Base-by-base conservation (phyloP, 2,329 filamentous ascomycete species). In the Sordariomycetes sp. region DNA sequence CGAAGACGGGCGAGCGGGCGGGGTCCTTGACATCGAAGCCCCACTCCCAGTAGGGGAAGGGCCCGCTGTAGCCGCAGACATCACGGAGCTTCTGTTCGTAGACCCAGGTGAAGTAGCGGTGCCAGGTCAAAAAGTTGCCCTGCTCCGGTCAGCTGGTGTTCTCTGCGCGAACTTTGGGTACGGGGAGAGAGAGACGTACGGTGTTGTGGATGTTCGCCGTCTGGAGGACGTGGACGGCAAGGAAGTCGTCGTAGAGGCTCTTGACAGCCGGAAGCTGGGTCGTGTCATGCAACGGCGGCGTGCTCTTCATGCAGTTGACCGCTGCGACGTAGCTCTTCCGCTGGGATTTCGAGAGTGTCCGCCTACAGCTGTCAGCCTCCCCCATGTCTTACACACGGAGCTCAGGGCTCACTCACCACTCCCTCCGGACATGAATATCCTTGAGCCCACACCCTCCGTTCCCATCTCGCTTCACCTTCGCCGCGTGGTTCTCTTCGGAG, bases 1-100 rank as follows among this genome's bases (percentile, higher is more conserved):
- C 76, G 62, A 84, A 81, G 50, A 81, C 65, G 25, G 77, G 76
- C 0, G 78, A 80, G 59, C 73, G 69, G 48, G 66, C 59, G 58
- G 74, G 71, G n/a, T 77, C 74, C 1, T 66, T 60, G 7, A 75
- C 71, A 65, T 74, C 76, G 61, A 70, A 72, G 1, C 71, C 70
- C 78, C 78, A 81, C 64, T 80, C 76, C 68, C 73, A 75, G 69
- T 79, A 80, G 55, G 72, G 58, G 22, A 60, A 52, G 14, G 20
- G 35, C 24, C 32, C 66, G 3, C 60, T 61, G 59, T 60, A 68
- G 14, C 63, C 63, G 28, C 66, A 69, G 1, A 52, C 59, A 4
- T 61, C 53, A 16, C 62, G 61, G 2, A 69, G 61, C 37, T 63
- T 64, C 4, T 63, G 59, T 56, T 68, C 66, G 18, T 65, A 68